phyloP scores from a whole-genome alignment of 768 basidiomycete genomes.

The Tylopilus rubrobrunneus region DNA sequence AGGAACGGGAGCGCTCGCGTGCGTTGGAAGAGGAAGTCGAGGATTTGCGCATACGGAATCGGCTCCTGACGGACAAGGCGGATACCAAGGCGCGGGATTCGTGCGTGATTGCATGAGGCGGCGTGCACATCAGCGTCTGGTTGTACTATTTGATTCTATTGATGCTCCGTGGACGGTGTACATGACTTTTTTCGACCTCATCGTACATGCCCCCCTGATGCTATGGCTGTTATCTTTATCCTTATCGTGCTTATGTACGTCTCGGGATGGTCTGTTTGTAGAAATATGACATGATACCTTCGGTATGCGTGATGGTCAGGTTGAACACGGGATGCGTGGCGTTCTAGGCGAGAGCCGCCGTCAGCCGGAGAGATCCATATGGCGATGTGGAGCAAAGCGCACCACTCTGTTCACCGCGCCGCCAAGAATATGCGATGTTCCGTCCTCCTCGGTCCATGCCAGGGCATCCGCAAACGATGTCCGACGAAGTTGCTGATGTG shows the following conservation, averaged over 20 bases:
- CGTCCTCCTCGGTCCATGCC: constrained; percentile 67
- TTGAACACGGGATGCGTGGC: constrained; percentile 81
- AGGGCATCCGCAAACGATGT: constrained; percentile 52
- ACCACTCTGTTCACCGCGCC: constrained; percentile 62
- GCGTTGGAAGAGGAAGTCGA: constrained; percentile 44
- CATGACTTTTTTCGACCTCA: no score
- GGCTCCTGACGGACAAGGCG: constrained; percentile 38
- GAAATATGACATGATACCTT: constrained; percentile 68
- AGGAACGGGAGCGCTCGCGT: constrained; percentile 40
- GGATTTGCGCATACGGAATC: constrained; percentile 46
- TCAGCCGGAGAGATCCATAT: neutral
- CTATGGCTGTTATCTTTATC: no score
- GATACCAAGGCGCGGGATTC: constrained; percentile 13
- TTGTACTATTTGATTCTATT: no score
- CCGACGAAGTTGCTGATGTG: constrained; percentile 32
- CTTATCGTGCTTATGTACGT: constrained; percentile 6
- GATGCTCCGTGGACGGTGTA: no score
- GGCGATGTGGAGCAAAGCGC: constrained; percentile 17
- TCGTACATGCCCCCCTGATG: no score
- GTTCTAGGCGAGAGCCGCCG: constrained; percentile 44
- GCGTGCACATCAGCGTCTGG: no score
- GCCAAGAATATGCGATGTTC: constrained; percentile 53
- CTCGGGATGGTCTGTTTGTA: constrained; percentile 56
- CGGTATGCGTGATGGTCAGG: constrained; percentile 62
- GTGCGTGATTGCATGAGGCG: no score